A percentile compares a stretch with the other conserved stretches of the same genome.
Conservation (phyloP, 257 asterid species). For the Leptodermis oblonga region DNA sequence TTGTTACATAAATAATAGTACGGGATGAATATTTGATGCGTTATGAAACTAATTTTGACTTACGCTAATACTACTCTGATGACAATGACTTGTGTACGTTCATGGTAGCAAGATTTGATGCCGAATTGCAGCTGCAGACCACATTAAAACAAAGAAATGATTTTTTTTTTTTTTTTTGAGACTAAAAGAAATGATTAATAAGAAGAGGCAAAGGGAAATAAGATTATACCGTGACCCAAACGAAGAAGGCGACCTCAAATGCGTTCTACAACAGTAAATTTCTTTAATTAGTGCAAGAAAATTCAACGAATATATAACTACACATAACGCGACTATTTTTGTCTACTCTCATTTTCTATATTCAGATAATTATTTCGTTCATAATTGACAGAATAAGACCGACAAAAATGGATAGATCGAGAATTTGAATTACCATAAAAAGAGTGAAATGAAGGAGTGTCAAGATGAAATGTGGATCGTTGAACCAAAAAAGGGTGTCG, state of each 20-base stretch:
- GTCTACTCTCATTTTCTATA: too few relatives aligned
- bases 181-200: background rate
- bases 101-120: constrained; percentile 63
- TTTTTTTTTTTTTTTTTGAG: too few relatives aligned
- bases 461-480: constrained; percentile 52
- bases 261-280: constrained; percentile 45
- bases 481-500: constrained; percentile 64
- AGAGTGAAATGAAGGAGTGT: constrained; percentile 58
- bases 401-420: too few relatives aligned
- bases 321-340: too few relatives aligned
- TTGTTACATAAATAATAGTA: too few relatives aligned
- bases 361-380: too few relatives aligned
- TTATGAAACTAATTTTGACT: constrained; percentile 30
- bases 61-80: constrained; percentile 66
- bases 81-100: constrained; percentile 33
- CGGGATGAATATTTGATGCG: too few relatives aligned
- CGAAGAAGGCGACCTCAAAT: constrained; percentile 60
- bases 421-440: constrained; percentile 51
- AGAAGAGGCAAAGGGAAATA: background rate
- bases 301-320: too few relatives aligned
- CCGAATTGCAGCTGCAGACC: constrained; percentile 65
- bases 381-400: too few relatives aligned
- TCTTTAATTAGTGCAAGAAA: constrained; percentile 1
- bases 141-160: background rate
- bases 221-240: constrained; percentile 63